Evolutionary conservation across 331 rosid genomes (phyloP), one percentile per base, ranked within the genome.

Genomic region (Quercus phellos): DNA sequence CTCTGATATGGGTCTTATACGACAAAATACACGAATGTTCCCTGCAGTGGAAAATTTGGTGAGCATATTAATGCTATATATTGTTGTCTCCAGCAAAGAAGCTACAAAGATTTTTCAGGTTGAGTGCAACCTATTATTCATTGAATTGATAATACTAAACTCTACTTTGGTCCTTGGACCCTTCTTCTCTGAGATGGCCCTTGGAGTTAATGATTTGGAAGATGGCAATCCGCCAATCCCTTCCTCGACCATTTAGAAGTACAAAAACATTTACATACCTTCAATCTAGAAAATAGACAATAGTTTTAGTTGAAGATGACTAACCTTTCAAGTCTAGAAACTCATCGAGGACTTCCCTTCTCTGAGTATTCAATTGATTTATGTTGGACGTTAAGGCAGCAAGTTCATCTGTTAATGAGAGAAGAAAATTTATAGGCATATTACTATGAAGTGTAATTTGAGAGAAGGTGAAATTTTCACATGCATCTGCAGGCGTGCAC

Each of bases 311-410:
- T 21, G 50, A 54, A 68, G 29, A 56, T 34, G 77, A 58, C 81
- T 72, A 80, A 80, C 87, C 87, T 84, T 81, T 84, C 84, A 84
- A 73, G 70, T 84, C 81, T 55, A 84, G 74, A 68, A 80, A 68
- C 54, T 84, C 82, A 58, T 80, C 80, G 19, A 80, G 71, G 74
- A 84, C 73, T 76, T 67, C 68, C 73, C 78, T 80, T 84, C 84
- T 80, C 70, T 56, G 82, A 46, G 19, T 59, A 83, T 80, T 84
- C 66, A 84, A 42, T 76, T 76, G 79, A 73, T 51, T 58, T 54
- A 84, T 77, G 77, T 43, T 34, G 19, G 76, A 69, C 27, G 79
- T 80, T 59, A 84, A 77, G 66, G 27, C n/a, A 32, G 64, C 84
- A 30, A 80, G 81, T 80, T 84, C 84, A 72, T 77, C 87, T 84